These are phyloP conservation scores for Coemansia aciculifera DNA, from an alignment of 192 early-diverging fungal genomes.

Conservation along the genomic window DNA sequence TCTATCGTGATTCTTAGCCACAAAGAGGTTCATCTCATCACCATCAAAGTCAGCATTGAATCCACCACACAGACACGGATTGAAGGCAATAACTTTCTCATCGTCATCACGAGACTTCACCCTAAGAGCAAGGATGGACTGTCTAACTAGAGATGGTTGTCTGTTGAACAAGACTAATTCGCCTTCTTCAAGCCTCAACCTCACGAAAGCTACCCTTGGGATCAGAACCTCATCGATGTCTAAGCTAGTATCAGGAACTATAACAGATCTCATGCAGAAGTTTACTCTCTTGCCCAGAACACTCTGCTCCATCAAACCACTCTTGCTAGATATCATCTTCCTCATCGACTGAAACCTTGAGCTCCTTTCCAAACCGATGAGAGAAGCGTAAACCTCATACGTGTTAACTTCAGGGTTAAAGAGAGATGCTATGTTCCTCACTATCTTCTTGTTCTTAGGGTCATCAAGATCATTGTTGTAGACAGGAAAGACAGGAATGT, in stretches of 20 bases:
- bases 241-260: conserved; percentile 9
- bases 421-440: conserved; percentile 8
- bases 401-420: conserved; percentile 9
- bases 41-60: conserved; percentile 26
- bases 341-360: conserved; percentile 5
- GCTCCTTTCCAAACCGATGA: conserved; percentile 5
- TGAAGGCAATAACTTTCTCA: conserved; percentile 12
- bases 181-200: neutral
- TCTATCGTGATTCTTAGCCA: neutral
- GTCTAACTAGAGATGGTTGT: conserved; percentile 12
- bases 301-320: conserved; percentile 3
- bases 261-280: conserved; percentile 15
- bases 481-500: conserved; percentile 14
- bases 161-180: conserved; percentile 11
- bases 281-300: conserved; percentile 18
- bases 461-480: conserved; percentile 14
- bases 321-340: conserved; percentile 10
- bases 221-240: conserved; percentile 10
- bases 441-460: conserved; percentile 6
- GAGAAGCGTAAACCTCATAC: conserved; percentile 1
- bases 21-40: conserved; percentile 19
- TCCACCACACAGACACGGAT: conserved; percentile 18
- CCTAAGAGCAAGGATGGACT: conserved; percentile 16
- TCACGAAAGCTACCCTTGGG: neutral
- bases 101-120: neutral